These are phyloP conservation scores for Prunus padus DNA, from an alignment of 306 rosid species.

Conservation along the genomic window DNA sequence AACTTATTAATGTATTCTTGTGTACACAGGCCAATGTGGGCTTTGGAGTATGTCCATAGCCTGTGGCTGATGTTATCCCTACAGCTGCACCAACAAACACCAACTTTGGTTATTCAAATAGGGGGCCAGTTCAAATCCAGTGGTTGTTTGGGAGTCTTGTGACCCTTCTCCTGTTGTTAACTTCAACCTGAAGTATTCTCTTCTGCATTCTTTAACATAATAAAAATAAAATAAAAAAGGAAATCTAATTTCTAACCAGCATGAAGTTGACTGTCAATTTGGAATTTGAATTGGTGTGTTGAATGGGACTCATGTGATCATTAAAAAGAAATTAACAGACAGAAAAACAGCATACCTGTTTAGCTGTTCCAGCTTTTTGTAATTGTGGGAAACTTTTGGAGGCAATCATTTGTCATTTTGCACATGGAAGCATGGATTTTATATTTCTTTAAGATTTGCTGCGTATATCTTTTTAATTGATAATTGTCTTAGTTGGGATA, in stretches of 20 bases:
- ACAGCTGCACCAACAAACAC: neutral
- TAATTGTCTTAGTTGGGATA: too few relatives aligned
- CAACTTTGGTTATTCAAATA: slow-evolving; percentile 5
- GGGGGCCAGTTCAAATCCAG: neutral
- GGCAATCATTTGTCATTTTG: neutral
- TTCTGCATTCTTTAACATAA: neutral
- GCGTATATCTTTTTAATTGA: neutral
- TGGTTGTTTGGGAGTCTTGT: neutral
- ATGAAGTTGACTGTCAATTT: neutral
- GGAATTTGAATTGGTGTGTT: neutral
- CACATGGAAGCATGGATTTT: neutral
- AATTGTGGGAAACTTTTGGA: neutral
- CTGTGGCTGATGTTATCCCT: slow-evolving; percentile 10
- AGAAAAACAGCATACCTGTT: neutral
- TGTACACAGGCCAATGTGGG: slow-evolving; percentile 4
- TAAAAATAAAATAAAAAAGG: neutral
- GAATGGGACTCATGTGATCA: neutral
- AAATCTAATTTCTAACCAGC: neutral
- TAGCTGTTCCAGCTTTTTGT: neutral
- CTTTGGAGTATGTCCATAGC: slow-evolving; percentile 10
- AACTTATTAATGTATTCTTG: neutral
- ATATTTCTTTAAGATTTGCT: neutral
- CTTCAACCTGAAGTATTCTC: neutral
- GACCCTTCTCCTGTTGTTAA: neutral
- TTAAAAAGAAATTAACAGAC: neutral